A percentile compares a stretch with the other conserved stretches of the same genome.
phyloP scores from a whole-genome alignment of 176 grass and related monocot species.

The Paspalum vaginatum region DNA sequence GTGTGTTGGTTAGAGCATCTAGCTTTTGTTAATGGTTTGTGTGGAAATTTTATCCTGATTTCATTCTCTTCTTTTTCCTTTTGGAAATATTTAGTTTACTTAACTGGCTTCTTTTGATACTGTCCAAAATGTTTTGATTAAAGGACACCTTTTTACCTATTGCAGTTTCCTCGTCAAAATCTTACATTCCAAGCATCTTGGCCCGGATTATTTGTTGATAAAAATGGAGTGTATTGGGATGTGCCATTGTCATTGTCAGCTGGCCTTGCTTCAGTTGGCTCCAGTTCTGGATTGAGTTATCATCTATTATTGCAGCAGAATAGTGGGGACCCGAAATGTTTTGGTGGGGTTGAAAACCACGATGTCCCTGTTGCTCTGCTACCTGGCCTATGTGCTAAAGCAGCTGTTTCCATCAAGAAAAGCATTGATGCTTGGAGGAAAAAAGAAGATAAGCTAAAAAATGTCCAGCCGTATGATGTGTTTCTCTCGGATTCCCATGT shows the following conservation, averaged over 20 bases:
- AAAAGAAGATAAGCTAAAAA: conserved; percentile 90
- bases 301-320: conserved; percentile 81
- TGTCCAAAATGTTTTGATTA: conserved; percentile 32
- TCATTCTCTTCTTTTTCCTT: conserved; percentile 1
- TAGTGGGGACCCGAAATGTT: conserved; percentile 75
- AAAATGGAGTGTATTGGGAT: conserved; percentile 81
- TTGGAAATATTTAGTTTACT: conserved; percentile 22
- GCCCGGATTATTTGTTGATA: conserved; percentile 90
- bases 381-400: conserved; percentile 76
- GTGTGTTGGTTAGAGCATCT: conserved; percentile 25
- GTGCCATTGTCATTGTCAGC: conserved; percentile 79
- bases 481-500: conserved; percentile 89
- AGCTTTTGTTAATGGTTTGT: conserved; percentile 16
- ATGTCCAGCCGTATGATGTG: conserved; percentile 86
- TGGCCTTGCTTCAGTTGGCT: conserved; percentile 78
- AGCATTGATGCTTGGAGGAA: conserved; percentile 78
- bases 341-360: conserved; percentile 59
- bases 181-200: conserved; percentile 76
- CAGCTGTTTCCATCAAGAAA: conserved; percentile 78
- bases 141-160: conserved; percentile 34
- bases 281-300: conserved; percentile 84
- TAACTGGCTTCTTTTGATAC: conserved; percentile 13
- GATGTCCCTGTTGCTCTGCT: conserved; percentile 63
- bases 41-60: conserved; percentile 4
- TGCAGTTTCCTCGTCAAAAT: conserved; percentile 75